Evolutionary conservation across 140 eudicot genomes (phyloP), one percentile per base, ranked within the genome.

Genomic region (Ambrosia hybrid): DNA sequence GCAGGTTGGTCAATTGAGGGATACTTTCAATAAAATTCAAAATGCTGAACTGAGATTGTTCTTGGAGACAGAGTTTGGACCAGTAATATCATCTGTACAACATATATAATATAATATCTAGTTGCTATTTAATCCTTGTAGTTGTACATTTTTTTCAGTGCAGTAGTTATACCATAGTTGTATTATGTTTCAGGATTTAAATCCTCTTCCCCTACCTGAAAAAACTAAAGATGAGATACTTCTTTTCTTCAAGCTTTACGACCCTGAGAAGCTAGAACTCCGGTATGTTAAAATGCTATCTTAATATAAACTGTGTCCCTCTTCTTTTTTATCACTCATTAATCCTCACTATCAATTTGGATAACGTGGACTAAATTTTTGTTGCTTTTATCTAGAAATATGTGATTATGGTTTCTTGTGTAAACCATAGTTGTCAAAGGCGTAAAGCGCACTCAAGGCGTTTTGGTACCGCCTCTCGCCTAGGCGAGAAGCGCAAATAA

Each of bases 11-110:
- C 84, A 86, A 38, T 72, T 90, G 78, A 86, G 95, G 79, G 94
- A 90, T 71, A 78, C 79, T 66, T 90, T 87, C 8, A 83, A 81
- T 63, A 90, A 90, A 78, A 76, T 73, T 57, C 85, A 73, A 53
- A 90, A 81, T 74, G 94, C 96, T 66, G 96, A 90, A 80, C 82
- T 90, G 68, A 90, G 87, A 64, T 77, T 87, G 84, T 87, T 90
- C 81, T 60, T 88, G 73, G 95, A 88, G 75, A 78, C 85, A 45
- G 88, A 88, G 75, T 65, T 73, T 51, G 95, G 90, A 43, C 77
- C 59, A 77, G 95, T 88, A 79, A 52, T 76, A 43, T 74, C 68
- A 12, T 59, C 62, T 21, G 13, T 39, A 64, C n/a, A 39, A 38
- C 69, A 14, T 34, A 5, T 14, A 64, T 38, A 14, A 2, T 39